Percentiles rank a stretch among this genome's conserved stretches.
These are phyloP conservation scores for Vigna mungo DNA, from an alignment of 306 rosid genomes.

Conservation along the genomic window DNA sequence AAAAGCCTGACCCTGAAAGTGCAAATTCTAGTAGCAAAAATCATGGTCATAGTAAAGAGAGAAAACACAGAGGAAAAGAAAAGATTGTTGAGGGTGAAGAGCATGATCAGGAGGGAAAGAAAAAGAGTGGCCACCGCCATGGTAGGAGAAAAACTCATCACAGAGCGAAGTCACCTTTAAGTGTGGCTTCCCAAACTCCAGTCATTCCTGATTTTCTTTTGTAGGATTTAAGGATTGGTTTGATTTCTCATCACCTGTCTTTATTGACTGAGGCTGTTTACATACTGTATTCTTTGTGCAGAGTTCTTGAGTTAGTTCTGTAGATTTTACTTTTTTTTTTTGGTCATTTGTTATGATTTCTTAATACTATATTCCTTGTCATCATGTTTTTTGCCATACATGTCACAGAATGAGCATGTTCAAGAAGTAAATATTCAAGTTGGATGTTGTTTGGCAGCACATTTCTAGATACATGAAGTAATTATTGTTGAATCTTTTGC, in stretches of 20 bases:
- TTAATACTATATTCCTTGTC: slow-evolving; percentile 14
- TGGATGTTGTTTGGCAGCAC: slow-evolving; percentile 32
- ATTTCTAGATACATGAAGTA: slow-evolving; percentile 22
- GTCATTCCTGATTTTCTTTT: slow-evolving; percentile 94
- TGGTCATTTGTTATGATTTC: slow-evolving; percentile 42
- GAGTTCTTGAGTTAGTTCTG: slow-evolving; percentile 49
- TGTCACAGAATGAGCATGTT: slow-evolving; percentile 43
- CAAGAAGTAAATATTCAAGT: slow-evolving; percentile 37
- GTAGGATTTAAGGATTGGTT: slow-evolving; percentile 52
- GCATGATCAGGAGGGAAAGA: slow-evolving; percentile 61
- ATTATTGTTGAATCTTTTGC: slow-evolving; percentile 26
- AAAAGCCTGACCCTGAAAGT: slow-evolving; percentile 53
- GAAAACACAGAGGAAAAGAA: slow-evolving; percentile 62
- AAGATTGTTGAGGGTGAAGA: slow-evolving; percentile 62
- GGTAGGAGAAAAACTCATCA: slow-evolving; percentile 69
- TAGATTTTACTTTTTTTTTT: slow-evolving; percentile 47
- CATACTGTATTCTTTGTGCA: slow-evolving; percentile 41
- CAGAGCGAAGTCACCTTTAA: slow-evolving; percentile 67
- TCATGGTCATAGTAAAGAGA: slow-evolving; percentile 60
- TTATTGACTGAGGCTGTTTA: slow-evolving; percentile 50
- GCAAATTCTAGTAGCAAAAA: slow-evolving; percentile 67
- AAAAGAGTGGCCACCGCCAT: slow-evolving; percentile 67
- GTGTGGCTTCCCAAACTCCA: slow-evolving; percentile 67
- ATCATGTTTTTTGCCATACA: slow-evolving; percentile 39
- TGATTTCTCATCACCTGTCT: slow-evolving; percentile 39